Base-by-base conservation (phyloP, 306 rosid genomes). In the Pyrus betulifolia region DNA sequence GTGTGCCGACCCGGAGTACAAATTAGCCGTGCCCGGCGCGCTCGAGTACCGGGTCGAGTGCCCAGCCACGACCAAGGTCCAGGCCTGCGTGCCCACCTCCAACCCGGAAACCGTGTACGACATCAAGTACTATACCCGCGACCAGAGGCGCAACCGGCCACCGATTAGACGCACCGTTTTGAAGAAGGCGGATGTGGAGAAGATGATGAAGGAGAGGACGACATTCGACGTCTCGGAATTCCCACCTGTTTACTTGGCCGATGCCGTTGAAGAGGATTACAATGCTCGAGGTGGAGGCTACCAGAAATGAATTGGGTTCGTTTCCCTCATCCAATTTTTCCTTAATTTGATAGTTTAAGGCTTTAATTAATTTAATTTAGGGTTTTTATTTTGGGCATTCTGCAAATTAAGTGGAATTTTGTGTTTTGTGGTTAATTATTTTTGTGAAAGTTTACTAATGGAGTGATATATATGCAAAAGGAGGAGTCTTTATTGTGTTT, bases 101-200 rank as follows among this genome's bases (percentile, higher is more conserved):
- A 58, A 87, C 72, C 99, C 99, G 10, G 96, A 96, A 77, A 85
- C 89, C 61, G 99, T 92, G 1, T 96, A 71, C 84, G 98, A 96
- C 70, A 92, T 96, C 81, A 96, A 96, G 77, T 96, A 96, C 83
- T 86, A 68, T 81, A 18, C 80, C 12, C 89, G 99, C 33, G 99
- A 95, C 70, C 99, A 91, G 86, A 91, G 98, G 44, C 99, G 99
- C 38, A 92, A 96, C 85, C 99, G 97, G 17, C 98, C 97, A 55
- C 98, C 98, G 15, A 87, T 86, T 28, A 77, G 82, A 18, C 97
- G 93, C 74, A 88, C 91, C 2, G 22, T 92, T 51, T 84, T 86
- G 77, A 89, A 76, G 89, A 92, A 91, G 70, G 74, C 90, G 25
- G 93, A 92, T 31, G 79, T 89, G 28, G 91, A 80, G 85, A 80